Evolutionary conservation across 2,329 filamentous ascomycete genomes (phyloP).

Genomic region (Beauveria caledonica): DNA sequence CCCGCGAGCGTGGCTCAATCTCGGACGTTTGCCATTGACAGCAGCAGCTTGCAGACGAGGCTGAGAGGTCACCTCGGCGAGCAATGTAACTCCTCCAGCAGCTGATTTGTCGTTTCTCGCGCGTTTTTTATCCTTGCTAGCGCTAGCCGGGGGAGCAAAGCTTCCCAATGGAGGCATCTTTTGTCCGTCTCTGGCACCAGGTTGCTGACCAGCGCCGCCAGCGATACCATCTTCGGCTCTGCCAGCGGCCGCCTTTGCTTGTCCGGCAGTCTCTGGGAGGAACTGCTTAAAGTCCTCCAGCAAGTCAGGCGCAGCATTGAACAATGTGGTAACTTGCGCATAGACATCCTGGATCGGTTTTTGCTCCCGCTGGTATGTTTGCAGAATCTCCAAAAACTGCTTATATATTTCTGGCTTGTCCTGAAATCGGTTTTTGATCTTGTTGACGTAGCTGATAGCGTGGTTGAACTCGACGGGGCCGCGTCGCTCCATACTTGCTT

Average conservation of each 20-base stretch:
- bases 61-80: conserved; percentile 34
- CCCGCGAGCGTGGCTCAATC: conserved; percentile 61
- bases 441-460: conserved; percentile 98
- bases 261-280: conserved; percentile 70
- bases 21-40: conserved; percentile 56
- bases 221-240: conserved; percentile 53
- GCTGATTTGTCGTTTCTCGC: conserved; percentile 52
- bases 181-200: conserved; percentile 49
- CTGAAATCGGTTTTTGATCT: conserved; percentile 99
- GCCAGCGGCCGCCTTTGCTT: conserved; percentile 41
- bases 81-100: conserved; percentile 38
- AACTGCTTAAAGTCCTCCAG: conserved; percentile 99
- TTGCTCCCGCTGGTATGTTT: conserved; percentile 95
- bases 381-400: conserved; percentile 94
- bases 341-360: conserved; percentile 99
- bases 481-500: conserved; percentile 68
- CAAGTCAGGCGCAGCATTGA: conserved; percentile 87
- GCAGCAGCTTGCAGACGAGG: conserved; percentile 24
- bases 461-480: conserved; percentile 98
- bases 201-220: conserved; percentile 33
- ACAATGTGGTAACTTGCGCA: conserved; percentile 87
- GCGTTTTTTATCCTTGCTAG: conserved; percentile 88
- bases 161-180: conserved; percentile 92
- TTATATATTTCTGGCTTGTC: conserved; percentile 98
- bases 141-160: conserved; percentile 75